Base-by-base conservation (phyloP, 805 yeast species). In the Helenozyma baotianmanensis region DNA sequence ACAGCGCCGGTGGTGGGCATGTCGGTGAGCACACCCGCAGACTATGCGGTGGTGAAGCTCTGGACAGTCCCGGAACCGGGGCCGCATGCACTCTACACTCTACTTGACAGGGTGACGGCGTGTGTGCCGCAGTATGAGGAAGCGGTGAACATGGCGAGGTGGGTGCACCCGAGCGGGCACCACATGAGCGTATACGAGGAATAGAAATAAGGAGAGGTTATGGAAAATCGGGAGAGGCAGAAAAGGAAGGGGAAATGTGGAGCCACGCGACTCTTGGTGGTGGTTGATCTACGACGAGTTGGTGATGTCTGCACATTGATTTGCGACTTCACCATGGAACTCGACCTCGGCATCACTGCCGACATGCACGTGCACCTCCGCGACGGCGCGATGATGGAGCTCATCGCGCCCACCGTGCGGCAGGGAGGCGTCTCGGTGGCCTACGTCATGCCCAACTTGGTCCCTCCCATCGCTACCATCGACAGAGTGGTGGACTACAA, bases 351-450 rank as follows among this genome's bases (percentile, higher is more conserved):
- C 5, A 56, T 74, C 28, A 75, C 94, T 2, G 92, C 90, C 12
- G 99, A 92, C 59, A 79, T 87, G 74, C 99, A 92, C 53, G 97
- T 92, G 30, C 99, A 92, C 56, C 75, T 92, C 23, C 83, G 98
- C 52, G 96, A 90, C 39, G 97, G 95, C 1, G 69, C 72, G 6
- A 89, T 92, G 97, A 87, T 88, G 82, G 82, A 84, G 47, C 72
- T 86, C 23, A 85, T 89, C 25, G 74, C 96, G 0, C 98, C 98
- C 6, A 82, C 95, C 0, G 84, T 92, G 12, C 75, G 79, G 48
- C 76, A 80, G 40, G 98, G 99, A 29, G 98, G 99, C 42, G 70
- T 84, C 10, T 82, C 95, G 4, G 79, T 88, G 29, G 95, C 94
- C 2, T 92, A 87, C 53, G 76, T 92, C 40, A 92, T 92, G 99